A percentile compares a stretch with the other conserved stretches of the same genome.
phyloP scores from a whole-genome alignment of 768 basidiomycete genomes.

The Psilocybe cyanescens region DNA sequence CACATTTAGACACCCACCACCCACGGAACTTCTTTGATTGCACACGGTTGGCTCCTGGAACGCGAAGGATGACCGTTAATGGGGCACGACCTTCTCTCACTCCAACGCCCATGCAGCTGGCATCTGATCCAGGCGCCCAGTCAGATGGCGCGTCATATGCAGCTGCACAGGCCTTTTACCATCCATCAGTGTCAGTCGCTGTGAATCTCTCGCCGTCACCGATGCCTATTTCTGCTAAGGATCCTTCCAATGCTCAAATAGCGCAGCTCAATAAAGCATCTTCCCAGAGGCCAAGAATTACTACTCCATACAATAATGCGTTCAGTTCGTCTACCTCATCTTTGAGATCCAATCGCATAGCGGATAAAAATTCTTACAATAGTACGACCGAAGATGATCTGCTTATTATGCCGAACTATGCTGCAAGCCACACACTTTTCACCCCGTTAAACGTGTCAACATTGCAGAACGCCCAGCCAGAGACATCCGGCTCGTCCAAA shows the following conservation, averaged over 20 bases:
- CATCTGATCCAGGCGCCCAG: slow-evolving; percentile 2
- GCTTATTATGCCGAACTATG: slow-evolving; percentile 9
- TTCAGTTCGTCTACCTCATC: background rate
- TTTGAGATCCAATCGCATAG: background rate
- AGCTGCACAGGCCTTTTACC: slow-evolving; percentile 16
- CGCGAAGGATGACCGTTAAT: slow-evolving; percentile 26
- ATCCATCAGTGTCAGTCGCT: slow-evolving; percentile 19
- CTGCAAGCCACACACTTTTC: background rate
- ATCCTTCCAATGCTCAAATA: slow-evolving; percentile 2
- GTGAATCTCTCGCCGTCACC: slow-evolving; percentile 13
- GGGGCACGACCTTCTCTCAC: slow-evolving; percentile 17
- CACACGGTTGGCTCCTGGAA: slow-evolving; percentile 26
- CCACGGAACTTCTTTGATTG: slow-evolving; percentile 28
- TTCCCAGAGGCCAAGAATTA: background rate
- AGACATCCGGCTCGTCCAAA: background rate
- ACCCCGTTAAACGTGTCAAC: slow-evolving; percentile 8
- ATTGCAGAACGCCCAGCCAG: background rate
- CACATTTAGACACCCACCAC: slow-evolving; percentile 24
- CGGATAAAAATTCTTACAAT: slow-evolving; percentile 7
- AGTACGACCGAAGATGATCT: slow-evolving; percentile 20
- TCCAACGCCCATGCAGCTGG: background rate
- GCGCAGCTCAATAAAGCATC: slow-evolving; percentile 3
- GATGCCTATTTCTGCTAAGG: slow-evolving; percentile 3
- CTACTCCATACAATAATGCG: background rate
- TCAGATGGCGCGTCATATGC: background rate